Conservation (phyloP, 108 stramenopile species). For the Cyclotella sp. region DNA sequence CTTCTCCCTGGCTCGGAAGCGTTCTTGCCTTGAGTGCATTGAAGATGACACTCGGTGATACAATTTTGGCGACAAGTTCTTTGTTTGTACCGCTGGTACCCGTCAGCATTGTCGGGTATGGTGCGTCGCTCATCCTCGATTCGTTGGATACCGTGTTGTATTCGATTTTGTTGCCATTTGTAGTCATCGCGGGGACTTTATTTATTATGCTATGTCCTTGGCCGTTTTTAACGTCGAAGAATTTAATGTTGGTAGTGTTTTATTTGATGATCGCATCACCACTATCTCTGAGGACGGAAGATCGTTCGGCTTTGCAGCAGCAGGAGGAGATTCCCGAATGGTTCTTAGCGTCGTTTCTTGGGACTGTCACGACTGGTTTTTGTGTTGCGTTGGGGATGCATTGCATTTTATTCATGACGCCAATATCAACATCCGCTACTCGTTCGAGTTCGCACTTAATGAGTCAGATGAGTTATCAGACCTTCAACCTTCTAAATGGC, state of each 20-base stretch:
- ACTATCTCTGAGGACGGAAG: constrained; percentile 22
- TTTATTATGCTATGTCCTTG: constrained; percentile 31
- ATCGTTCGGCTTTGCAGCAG: background rate
- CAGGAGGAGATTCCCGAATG: constrained; percentile 19
- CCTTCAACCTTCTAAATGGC: constrained; percentile 28
- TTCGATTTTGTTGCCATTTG: constrained; percentile 27
- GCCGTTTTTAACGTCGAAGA: constrained; percentile 28
- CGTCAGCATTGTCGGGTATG: constrained; percentile 9
- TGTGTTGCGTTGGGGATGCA: constrained; percentile 37
- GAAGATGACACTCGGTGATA: background rate
- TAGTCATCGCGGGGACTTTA: constrained; percentile 3
- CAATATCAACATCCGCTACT: constrained; percentile 39
- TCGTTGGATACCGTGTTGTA: background rate
- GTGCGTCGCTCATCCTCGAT: background rate
- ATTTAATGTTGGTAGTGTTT: constrained; percentile 34
- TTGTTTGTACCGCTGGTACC: background rate
- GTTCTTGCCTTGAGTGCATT: background rate
- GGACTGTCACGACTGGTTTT: constrained; percentile 44
- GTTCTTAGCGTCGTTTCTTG: constrained; percentile 38
- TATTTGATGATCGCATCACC: constrained; percentile 34
- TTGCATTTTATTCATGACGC: constrained; percentile 1
- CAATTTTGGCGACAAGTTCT: background rate
- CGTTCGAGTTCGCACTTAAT: background rate
- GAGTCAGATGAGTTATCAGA: constrained; percentile 27
- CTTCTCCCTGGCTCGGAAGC: background rate